Evolutionary conservation across 768 basidiomycete species (phyloP), one percentile per base, ranked within the genome.

Genomic region (Butyriboletus loyo): DNA sequence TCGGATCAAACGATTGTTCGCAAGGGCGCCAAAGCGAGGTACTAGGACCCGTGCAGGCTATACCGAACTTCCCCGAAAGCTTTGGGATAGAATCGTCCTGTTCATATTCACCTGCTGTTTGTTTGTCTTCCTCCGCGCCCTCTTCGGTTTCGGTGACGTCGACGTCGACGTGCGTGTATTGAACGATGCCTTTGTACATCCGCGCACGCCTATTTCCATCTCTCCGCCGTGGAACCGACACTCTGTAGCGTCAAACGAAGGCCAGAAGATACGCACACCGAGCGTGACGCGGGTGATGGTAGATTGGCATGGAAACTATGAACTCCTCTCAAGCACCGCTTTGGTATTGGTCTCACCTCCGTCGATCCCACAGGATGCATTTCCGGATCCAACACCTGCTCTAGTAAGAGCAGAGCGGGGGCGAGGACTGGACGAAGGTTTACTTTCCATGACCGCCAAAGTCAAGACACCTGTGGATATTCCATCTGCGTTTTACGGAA

Each of bases 81-180:
- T 42, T 28, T 62, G 62, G 62, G 64, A 66, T n/a, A 57, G 52
- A 34, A 35, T 60, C 50, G 38, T 68, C 49, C 35, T 66, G 27
- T 14, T 58, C 50, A 35, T 60, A 53, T 70, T 68, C 56, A 47
- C 21, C 38, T 68, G 54, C 34, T 64, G 57, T 39, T 39, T 64
- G 35, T 46, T 69, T 31, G 32, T 27, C 46, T 70, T 68, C 54
- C 37, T 69, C 44, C 62, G 42, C 22, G 64, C 68, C 48, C 34
- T 68, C 30, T 31, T 65, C 24, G 66, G 68, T 38, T 54, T 69
- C 19, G 56, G 56, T 7, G 10, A n/a, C 27, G 30, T 38, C 21
- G 45, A 52, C 46, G 31, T 55, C 21, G 49, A 36, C 31, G n/a
- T 24, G 22, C 46, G 25, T 40, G 21, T 32, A 13, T 38, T 8